phyloP scores from a whole-genome alignment of 2,329 filamentous ascomycete genomes.

The Stagonosporopsis cucurbitacearum region DNA sequence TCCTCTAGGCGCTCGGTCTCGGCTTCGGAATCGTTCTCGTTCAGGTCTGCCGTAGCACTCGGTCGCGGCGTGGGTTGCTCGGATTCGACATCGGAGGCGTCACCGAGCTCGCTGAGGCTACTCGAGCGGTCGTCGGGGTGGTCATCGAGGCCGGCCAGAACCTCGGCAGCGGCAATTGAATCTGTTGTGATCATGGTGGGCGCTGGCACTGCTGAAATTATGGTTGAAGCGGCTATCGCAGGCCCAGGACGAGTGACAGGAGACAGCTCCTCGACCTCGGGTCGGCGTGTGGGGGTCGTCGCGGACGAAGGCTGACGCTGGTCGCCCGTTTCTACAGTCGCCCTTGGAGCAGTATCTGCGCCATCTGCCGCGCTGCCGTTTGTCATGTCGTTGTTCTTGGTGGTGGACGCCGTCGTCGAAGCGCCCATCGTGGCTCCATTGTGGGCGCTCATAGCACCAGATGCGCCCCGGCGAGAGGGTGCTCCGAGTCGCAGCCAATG shows the following conservation, averaged over 20 bases:
- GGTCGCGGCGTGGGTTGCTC: slow-evolving; percentile 43
- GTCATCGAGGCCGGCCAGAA: slow-evolving; percentile 35
- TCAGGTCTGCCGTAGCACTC: slow-evolving; percentile 31
- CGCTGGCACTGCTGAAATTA: slow-evolving; percentile 36
- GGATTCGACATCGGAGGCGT: slow-evolving; percentile 70
- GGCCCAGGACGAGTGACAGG: slow-evolving; percentile 21
- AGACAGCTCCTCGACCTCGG: slow-evolving; percentile 26
- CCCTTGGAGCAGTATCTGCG: not conserved
- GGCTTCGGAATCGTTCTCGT: slow-evolving; percentile 79
- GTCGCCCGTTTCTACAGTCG: slow-evolving; percentile 8
- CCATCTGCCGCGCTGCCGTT: not conserved
- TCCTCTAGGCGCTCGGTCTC: slow-evolving; percentile 93
- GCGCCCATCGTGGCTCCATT: slow-evolving; percentile 43
- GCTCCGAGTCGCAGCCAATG: slow-evolving; percentile 38
- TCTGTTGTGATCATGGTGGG: slow-evolving; percentile 28
- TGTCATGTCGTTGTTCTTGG: slow-evolving; percentile 20
- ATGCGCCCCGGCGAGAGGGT: slow-evolving; percentile 46
- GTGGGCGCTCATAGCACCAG: slow-evolving; percentile 37
- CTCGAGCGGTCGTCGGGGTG: slow-evolving; percentile 75
- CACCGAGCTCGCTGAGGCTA: slow-evolving; percentile 87
- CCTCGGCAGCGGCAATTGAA: slow-evolving; percentile 19
- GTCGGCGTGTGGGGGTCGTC: slow-evolving; percentile 52
- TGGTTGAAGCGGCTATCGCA: slow-evolving; percentile 24
- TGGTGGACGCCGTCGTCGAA: slow-evolving; percentile 42
- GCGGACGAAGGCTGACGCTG: slow-evolving; percentile 45